These are phyloP conservation scores for Galerina marginata DNA, from an alignment of 768 basidiomycete species.

Conservation along the genomic window DNA sequence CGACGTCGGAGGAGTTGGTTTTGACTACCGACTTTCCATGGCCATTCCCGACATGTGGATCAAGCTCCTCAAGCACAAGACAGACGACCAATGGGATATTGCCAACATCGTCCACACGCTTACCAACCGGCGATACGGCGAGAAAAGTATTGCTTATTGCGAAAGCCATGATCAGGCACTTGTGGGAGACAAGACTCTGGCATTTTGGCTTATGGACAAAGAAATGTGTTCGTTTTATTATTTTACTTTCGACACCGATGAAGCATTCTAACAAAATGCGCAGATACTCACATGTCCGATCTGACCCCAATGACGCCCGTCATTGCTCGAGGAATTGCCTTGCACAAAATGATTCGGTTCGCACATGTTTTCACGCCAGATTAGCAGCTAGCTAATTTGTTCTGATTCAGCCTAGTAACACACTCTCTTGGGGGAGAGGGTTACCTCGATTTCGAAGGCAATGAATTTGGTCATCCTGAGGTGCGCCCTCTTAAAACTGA, in stretches of 20 bases:
- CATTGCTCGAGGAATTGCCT: constrained; percentile 85
- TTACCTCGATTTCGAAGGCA: constrained; percentile 97
- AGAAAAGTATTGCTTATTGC: constrained; percentile 91
- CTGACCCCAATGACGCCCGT: constrained; percentile 79
- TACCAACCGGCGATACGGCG: constrained; percentile 85
- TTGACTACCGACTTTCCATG: constrained; percentile 98
- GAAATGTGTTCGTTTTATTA: constrained; percentile 86
- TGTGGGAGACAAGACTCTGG: constrained; percentile 97
- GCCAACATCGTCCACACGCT: constrained; percentile 87
- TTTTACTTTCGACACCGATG: background rate
- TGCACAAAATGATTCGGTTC: constrained; percentile 98
- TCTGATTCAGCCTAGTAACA: constrained; percentile 69
- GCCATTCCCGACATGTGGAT: constrained; percentile 99
- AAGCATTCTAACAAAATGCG: background rate
- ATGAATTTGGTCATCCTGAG: constrained; percentile 99
- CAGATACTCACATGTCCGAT: constrained; percentile 96
- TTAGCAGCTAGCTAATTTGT: background rate
- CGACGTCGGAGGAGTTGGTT: constrained; percentile 86
- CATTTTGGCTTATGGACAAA: constrained; percentile 99
- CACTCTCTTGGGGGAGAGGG: constrained; percentile 96
- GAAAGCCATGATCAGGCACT: constrained; percentile 99
- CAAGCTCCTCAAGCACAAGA: constrained; percentile 92
- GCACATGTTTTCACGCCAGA: constrained; percentile 17
- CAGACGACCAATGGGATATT: constrained; percentile 89
- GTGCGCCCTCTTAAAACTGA: constrained; percentile 42